Percentiles rank a stretch among this genome's conserved stretches.
These are phyloP conservation scores for Orbilia quercus DNA, from an alignment of 2,329 filamentous ascomycete genomes.

Conservation along the genomic window DNA sequence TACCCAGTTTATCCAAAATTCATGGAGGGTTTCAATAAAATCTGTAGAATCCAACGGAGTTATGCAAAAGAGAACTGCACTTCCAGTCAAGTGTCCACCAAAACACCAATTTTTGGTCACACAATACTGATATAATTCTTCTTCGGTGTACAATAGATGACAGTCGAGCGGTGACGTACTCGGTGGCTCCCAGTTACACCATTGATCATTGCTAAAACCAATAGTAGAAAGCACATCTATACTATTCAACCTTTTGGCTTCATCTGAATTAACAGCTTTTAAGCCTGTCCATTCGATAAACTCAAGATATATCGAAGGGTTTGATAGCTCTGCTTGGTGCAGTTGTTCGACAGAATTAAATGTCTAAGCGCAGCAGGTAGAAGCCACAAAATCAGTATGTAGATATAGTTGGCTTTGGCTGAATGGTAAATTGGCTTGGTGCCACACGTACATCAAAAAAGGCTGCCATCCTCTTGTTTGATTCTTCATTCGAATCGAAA, in stretches of 20 bases:
- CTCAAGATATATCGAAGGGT: constrained; percentile 5
- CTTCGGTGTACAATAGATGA: constrained; percentile 1
- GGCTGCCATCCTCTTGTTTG: no score
- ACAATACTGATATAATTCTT: not conserved
- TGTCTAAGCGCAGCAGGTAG: no score
- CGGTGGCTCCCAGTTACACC: not conserved
- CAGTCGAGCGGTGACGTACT: not conserved
- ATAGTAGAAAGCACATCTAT: not conserved
- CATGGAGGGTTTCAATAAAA: not conserved
- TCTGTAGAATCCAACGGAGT: not conserved
- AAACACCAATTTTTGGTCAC: constrained; percentile 2
- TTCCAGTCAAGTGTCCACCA: not conserved
- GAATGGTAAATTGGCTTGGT: no score
- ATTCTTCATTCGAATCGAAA: no score
- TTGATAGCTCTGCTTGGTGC: not conserved
- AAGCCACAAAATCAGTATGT: no score
- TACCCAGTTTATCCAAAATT: constrained; percentile 5
- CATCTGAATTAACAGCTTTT: not conserved
- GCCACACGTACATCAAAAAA: no score
- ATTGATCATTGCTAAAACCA: not conserved
- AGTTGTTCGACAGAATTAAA: not conserved
- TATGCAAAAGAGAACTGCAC: not conserved
- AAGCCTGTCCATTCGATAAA: not conserved
- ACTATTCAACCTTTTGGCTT: not conserved
- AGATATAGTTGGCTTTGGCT: no score